Evolutionary conservation across 140 eudicot genomes (phyloP).

Genomic region (Anethum foeniculum): DNA sequence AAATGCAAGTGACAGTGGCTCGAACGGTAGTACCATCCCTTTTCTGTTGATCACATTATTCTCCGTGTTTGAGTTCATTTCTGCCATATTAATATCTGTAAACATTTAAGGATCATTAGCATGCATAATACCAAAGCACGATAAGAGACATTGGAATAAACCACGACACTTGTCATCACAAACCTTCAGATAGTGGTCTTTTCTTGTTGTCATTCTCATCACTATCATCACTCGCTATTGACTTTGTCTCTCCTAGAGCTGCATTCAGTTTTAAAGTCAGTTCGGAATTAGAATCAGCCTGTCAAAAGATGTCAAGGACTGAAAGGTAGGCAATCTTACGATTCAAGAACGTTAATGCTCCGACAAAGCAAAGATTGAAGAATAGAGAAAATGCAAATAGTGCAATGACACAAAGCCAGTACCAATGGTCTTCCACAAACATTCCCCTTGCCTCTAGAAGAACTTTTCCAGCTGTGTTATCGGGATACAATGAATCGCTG

Average conservation of each 20-base stretch:
- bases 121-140: not conserved
- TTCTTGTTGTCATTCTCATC: slow-evolving; percentile 30
- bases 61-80: slow-evolving; percentile 14
- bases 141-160: not conserved
- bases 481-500: slow-evolving; percentile 33
- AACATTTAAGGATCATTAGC: not conserved
- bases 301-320: slow-evolving; percentile 1
- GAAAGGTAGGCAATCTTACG: slow-evolving; percentile 36
- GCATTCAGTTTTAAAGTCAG: slow-evolving; percentile 19
- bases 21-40: slow-evolving; percentile 80
- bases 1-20: slow-evolving; percentile 61
- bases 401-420: slow-evolving; percentile 63
- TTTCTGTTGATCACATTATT: slow-evolving; percentile 19
- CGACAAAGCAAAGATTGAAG: slow-evolving; percentile 48
- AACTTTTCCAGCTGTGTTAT: slow-evolving; percentile 56
- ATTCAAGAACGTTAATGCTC: slow-evolving; percentile 50
- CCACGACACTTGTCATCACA: not conserved
- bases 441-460: slow-evolving; percentile 62
- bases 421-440: slow-evolving; percentile 51
- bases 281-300: not conserved
- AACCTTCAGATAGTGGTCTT: slow-evolving; percentile 14
- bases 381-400: slow-evolving; percentile 52
- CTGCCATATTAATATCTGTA: slow-evolving; percentile 23
- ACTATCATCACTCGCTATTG: slow-evolving; percentile 35
- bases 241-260: slow-evolving; percentile 62